Evolutionary conservation across 2,329 filamentous ascomycete species (phyloP).

Genomic region (Microascus cirrosus): DNA sequence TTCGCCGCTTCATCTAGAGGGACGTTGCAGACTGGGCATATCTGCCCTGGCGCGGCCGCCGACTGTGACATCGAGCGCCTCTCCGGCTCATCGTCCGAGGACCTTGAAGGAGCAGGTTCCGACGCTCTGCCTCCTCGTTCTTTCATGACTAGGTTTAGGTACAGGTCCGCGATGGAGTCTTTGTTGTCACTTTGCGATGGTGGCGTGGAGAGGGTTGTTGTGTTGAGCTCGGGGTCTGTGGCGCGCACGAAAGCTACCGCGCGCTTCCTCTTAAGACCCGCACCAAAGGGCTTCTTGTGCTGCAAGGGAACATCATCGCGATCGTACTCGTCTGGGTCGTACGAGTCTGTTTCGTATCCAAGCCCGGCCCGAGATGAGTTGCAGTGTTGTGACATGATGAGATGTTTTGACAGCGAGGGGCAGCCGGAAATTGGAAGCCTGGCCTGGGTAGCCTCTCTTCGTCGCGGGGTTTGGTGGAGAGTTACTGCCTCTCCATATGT

Average conservation of each 20-base stretch:
- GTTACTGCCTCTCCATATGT: background rate
- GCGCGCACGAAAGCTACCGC: constrained; percentile 47
- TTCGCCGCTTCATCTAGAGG: constrained; percentile 15
- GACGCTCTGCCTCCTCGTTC: constrained; percentile 12
- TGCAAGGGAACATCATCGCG: constrained; percentile 41
- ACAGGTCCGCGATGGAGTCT: constrained; percentile 33
- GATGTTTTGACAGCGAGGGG: background rate
- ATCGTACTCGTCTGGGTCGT: constrained; percentile 15
- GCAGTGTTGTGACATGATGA: background rate
- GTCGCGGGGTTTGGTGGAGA: background rate
- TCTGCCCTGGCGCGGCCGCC: background rate
- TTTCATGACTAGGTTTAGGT: constrained; percentile 56
- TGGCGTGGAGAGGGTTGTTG: background rate
- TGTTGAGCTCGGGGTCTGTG: constrained; percentile 20
- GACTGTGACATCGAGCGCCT: constrained; percentile 1
- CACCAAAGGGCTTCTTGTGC: constrained; percentile 40
- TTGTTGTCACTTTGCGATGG: background rate
- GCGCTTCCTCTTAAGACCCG: constrained; percentile 38
- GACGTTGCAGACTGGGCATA: constrained; percentile 24
- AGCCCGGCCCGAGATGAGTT: background rate
- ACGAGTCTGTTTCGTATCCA: background rate
- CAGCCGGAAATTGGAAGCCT: background rate
- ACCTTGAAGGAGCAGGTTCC: background rate
- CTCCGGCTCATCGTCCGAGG: background rate
- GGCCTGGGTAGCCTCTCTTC: background rate